Conservation (phyloP, 768 basidiomycete genomes). For the Daedalea quercina region DNA sequence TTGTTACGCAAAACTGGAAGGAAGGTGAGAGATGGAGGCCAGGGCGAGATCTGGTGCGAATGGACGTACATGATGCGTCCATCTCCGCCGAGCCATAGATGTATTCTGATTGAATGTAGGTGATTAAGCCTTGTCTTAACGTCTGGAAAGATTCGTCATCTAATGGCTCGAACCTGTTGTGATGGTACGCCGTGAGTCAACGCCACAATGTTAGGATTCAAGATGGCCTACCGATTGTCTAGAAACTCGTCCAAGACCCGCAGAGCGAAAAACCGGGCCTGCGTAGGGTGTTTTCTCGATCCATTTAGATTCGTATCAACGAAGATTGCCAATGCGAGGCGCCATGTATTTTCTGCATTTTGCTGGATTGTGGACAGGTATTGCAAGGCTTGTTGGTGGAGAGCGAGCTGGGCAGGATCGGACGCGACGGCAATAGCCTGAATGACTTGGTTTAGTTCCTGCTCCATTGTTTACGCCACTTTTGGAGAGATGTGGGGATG, state of each 20-base stretch:
- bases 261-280: slow-evolving; percentile 76
- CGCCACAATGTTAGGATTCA: too few relatives aligned
- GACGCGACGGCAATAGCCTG: slow-evolving; percentile 87
- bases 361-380: slow-evolving; percentile 75
- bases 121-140: slow-evolving; percentile 69
- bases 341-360: slow-evolving; percentile 73
- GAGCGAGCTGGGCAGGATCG: slow-evolving; percentile 58
- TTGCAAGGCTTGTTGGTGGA: slow-evolving; percentile 84
- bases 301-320: slow-evolving; percentile 55
- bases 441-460: slow-evolving; percentile 68
- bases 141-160: slow-evolving; percentile 65
- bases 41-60: not conserved
- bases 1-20: slow-evolving; percentile 84
- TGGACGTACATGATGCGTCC: slow-evolving; percentile 67
- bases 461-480: slow-evolving; percentile 45
- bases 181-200: not conserved
- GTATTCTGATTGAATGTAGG: slow-evolving; percentile 87
- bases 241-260: slow-evolving; percentile 78
- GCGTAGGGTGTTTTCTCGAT: slow-evolving; percentile 57
- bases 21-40: slow-evolving; percentile 4
- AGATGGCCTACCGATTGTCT: slow-evolving; percentile 63
- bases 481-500: not conserved
- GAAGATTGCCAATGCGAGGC: slow-evolving; percentile 71
- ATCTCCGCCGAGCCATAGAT: slow-evolving; percentile 80
- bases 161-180: slow-evolving; percentile 53